A percentile compares a stretch with the other conserved stretches of the same genome.
Evolutionary conservation across 2,329 filamentous ascomycete genomes (phyloP).

Genomic region (Colletotrichum plurivorum): DNA sequence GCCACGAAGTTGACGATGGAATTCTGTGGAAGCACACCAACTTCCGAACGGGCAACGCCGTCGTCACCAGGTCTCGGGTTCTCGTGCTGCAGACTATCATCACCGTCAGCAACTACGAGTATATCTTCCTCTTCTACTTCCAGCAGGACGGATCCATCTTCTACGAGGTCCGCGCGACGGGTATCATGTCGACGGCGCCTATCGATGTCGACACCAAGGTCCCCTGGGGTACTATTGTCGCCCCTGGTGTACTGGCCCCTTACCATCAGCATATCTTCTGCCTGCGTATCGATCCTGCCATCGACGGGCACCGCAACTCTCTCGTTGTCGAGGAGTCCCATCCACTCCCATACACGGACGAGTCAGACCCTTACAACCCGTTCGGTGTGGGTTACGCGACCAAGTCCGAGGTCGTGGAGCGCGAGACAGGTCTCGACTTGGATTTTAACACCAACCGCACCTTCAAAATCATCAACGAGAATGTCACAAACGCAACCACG

Average conservation of each 20-base stretch:
- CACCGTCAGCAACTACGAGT: slow-evolving; percentile 78
- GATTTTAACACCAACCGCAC: slow-evolving; percentile 62
- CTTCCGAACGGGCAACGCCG: slow-evolving; percentile 70
- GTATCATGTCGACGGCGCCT: slow-evolving; percentile 61
- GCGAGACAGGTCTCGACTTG: slow-evolving; percentile 63
- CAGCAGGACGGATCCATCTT: slow-evolving; percentile 63
- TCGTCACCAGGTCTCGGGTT: slow-evolving; percentile 70
- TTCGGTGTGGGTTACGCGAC: slow-evolving; percentile 64
- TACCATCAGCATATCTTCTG: slow-evolving; percentile 79
- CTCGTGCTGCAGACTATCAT: slow-evolving; percentile 76
- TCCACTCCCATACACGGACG: slow-evolving; percentile 56
- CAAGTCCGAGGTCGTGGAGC: slow-evolving; percentile 56
- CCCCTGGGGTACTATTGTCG: slow-evolving; percentile 74
- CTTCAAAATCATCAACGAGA: slow-evolving; percentile 65
- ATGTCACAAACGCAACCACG: slow-evolving; percentile 57
- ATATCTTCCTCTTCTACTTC: slow-evolving; percentile 61
- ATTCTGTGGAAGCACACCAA: slow-evolving; percentile 77
- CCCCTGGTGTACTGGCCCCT: slow-evolving; percentile 72
- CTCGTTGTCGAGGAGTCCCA: slow-evolving; percentile 57
- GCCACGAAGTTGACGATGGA: slow-evolving; percentile 64
- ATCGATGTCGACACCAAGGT: slow-evolving; percentile 67
- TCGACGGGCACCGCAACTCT: slow-evolving; percentile 72
- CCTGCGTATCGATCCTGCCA: slow-evolving; percentile 74
- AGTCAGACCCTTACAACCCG: slow-evolving; percentile 57
- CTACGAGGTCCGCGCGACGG: slow-evolving; percentile 55